A percentile compares a stretch with the other conserved stretches of the same genome.
Evolutionary conservation across 2,329 filamentous ascomycete genomes (phyloP).

Genomic region (Hymenoscyphus fructigenus): DNA sequence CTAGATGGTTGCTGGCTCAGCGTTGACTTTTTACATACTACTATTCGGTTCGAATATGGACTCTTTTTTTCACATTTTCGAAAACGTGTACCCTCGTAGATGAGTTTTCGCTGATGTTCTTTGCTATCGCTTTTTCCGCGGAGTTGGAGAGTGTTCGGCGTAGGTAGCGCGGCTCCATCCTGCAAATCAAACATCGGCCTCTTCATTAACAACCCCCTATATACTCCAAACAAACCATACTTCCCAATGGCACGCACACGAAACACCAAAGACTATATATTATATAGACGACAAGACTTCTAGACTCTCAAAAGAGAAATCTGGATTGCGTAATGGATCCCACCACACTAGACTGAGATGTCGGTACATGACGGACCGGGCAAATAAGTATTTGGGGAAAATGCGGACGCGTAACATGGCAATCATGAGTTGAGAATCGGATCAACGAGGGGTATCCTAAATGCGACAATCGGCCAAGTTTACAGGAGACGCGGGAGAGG

Average conservation of each 20-base stretch:
- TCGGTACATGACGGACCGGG: neutral
- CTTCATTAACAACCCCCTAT: too few species aligned
- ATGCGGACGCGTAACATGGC: neutral
- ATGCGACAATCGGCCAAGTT: neutral
- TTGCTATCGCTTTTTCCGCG: too few species aligned
- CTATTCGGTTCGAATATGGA: too few species aligned
- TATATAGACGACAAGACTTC: neutral
- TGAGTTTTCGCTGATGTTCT: too few species aligned
- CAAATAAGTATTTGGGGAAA: neutral
- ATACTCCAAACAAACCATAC: too few species aligned
- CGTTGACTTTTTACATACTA: neutral
- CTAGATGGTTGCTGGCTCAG: conserved; percentile 3
- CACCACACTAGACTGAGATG: neutral
- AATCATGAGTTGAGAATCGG: too few species aligned
- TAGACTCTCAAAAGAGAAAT: neutral
- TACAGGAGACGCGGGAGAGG: neutral
- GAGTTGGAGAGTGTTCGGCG: too few species aligned
- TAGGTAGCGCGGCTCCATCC: too few species aligned
- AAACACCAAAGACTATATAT: neutral
- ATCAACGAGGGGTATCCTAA: neutral
- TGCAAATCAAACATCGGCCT: too few species aligned
- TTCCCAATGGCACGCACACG: neutral
- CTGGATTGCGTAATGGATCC: too few species aligned
- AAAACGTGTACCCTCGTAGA: neutral
- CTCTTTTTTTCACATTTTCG: neutral